Evolutionary conservation across 306 rosid species (phyloP), one percentile per base, ranked within the genome.

Genomic region (Gleditsia sinensis): DNA sequence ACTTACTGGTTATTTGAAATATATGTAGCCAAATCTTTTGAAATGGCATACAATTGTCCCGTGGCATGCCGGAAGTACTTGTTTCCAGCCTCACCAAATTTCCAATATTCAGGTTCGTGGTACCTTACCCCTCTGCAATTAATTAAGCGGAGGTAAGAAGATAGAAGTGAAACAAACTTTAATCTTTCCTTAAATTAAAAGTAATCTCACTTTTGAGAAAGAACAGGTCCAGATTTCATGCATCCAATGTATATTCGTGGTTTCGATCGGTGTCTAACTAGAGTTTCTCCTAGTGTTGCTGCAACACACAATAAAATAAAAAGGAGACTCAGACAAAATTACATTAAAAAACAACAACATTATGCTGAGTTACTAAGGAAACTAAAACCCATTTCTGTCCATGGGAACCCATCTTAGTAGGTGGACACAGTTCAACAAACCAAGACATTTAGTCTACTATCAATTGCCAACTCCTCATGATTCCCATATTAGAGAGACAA

Each of bases 181-280:
- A 4, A 25, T 67, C 24, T 20, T 71, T 40, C 36, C 57, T 43
- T 58, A 46, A 67, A 77, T 70, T 1, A 20, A 72, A 67, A 68
- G 4, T 5, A 30, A 4, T 40, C 91, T 84, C 76, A 92, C 99
- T 92, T 92, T 68, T 90, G 99, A 49, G 92, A 67, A 58, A 95
- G 85, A 43, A 95, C 98, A 24, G 98, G 99, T 49, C 99, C 99
- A 49, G 99, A 95, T 90, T 95, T 95, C 99, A 95, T 95, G 96
- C 99, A 95, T 64, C 99, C 98, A 48, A 95, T 87, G 86, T 95
- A 95, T 39, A 90, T 75, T 58, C 88, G 86, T 28, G 73, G 88
- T 78, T 92, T 92, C 30, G 88, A 80, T 77, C 96, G 85, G 80
- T 95, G 98, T 84, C 99, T 83, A 50, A 84, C 93, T 16, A 95